Evolutionary conservation across 202 grass and related monocot species (phyloP).

Genomic region (Bolboschoenoplectus hybrid): DNA sequence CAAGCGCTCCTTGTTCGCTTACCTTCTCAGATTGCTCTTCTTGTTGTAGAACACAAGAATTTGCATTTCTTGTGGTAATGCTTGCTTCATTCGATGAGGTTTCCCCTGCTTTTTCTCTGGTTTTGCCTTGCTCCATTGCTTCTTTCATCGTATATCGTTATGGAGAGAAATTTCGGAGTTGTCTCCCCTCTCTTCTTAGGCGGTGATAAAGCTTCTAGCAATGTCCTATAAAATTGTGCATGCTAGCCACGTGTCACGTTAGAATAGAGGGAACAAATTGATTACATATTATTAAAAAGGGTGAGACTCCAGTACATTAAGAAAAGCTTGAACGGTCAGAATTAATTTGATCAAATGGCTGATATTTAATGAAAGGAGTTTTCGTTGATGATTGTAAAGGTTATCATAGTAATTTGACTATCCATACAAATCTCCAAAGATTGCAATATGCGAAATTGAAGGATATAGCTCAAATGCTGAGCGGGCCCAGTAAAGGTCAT

Average conservation of each 20-base stretch:
- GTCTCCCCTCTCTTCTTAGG: neutral
- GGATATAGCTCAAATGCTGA: no score
- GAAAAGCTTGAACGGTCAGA: no score
- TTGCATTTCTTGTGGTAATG: neutral
- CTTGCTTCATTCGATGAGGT: neutral
- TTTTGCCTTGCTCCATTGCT: slow-evolving; percentile 6
- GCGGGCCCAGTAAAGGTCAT: no score
- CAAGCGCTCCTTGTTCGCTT: neutral
- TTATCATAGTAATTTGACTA: no score
- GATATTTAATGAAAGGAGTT: no score
- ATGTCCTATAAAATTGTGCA: neutral
- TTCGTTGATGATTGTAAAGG: no score
- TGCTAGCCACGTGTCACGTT: neutral
- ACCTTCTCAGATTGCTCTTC: slow-evolving; percentile 20
- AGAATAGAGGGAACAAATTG: neutral
- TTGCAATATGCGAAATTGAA: no score
- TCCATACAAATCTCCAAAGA: no score
- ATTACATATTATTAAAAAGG: no score
- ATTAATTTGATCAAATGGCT: no score
- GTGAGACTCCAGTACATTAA: no score
- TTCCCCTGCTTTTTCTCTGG: slow-evolving; percentile 3
- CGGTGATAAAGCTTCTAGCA: neutral
- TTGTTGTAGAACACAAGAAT: neutral
- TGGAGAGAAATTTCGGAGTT: neutral
- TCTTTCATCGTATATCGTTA: neutral